A percentile compares a stretch with the other conserved stretches of the same genome.
Conservation (phyloP, 2,329 filamentous ascomycete genomes). For the Aureobasidium melanogenum region DNA sequence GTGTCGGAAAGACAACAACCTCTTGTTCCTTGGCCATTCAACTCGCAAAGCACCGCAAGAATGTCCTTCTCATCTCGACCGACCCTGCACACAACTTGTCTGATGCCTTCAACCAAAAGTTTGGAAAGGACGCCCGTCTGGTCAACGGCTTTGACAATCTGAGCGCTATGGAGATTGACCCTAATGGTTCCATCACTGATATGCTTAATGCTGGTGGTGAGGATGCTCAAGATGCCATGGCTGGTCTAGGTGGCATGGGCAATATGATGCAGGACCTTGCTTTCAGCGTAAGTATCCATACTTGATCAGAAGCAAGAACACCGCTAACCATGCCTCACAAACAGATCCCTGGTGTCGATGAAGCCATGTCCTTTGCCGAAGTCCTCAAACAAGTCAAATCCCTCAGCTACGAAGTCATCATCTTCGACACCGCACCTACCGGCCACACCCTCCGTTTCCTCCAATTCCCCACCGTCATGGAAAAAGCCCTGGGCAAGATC, state of each 20-base stretch:
- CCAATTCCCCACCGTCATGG: conserved; percentile 94
- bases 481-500: conserved; percentile 96
- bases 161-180: conserved; percentile 98
- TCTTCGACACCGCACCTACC: conserved; percentile 97
- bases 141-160: conserved; percentile 88
- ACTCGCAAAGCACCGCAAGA: conserved; percentile 88
- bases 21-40: conserved; percentile 98
- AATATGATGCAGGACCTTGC: conserved; percentile 99
- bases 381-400: conserved; percentile 99
- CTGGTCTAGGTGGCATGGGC: conserved; percentile 61
- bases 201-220: conserved; percentile 73
- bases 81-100: conserved; percentile 97
- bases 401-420: conserved; percentile 95
- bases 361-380: conserved; percentile 99
- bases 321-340: neutral
- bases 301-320: neutral
- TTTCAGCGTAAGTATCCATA: conserved; percentile 61
- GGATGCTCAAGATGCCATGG: conserved; percentile 59
- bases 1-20: conserved; percentile 98
- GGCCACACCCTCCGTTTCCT: conserved; percentile 97
- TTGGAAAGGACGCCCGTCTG: conserved; percentile 93
- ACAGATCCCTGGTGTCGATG: conserved; percentile 94
- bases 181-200: conserved; percentile 95
- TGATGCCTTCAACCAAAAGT: conserved; percentile 97
- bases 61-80: conserved; percentile 93